A percentile compares a stretch with the other conserved stretches of the same genome.
Evolutionary conservation across 495 filamentous ascomycete genomes (phyloP).

Genomic region (Neohortaea acidophila): DNA sequence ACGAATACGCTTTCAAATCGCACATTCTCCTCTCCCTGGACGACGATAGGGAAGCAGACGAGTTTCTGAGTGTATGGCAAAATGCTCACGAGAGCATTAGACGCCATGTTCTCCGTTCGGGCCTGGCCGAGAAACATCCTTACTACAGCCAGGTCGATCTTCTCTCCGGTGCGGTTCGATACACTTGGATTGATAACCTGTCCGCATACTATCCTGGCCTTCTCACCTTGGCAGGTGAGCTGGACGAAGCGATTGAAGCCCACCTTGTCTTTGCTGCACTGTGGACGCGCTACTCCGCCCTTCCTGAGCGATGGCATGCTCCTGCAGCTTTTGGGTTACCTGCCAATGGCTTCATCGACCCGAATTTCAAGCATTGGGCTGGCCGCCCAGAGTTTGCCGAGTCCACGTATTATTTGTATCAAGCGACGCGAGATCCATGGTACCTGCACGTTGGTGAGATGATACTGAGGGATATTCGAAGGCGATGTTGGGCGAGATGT

Average conservation of each 20-base stretch:
- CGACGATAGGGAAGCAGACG: constrained; percentile 34
- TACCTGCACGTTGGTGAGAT: constrained; percentile 93
- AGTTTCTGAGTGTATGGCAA: constrained; percentile 74
- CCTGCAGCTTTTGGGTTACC: no score
- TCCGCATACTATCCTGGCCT: constrained; percentile 90
- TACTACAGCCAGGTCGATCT: constrained; percentile 86
- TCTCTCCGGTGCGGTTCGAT: constrained; percentile 61
- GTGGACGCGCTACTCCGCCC: constrained; percentile 82
- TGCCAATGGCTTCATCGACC: constrained; percentile 71
- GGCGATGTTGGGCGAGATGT: constrained; percentile 83
- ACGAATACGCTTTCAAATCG: constrained; percentile 92
- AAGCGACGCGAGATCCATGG: constrained; percentile 90
- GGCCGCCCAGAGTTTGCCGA: constrained; percentile 93
- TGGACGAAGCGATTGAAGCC: constrained; percentile 79
- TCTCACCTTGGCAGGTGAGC: constrained; percentile 68
- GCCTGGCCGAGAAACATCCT: constrained; percentile 56
- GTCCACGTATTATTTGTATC: constrained; percentile 83
- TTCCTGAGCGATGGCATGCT: constrained; percentile 69
- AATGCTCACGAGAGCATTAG: constrained; percentile 72
- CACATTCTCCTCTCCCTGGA: constrained; percentile 66
- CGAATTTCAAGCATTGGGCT: constrained; percentile 83
- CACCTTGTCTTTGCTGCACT: constrained; percentile 81
- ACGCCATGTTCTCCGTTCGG: constrained; percentile 55
- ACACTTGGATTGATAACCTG: constrained; percentile 89
- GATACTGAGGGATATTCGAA: constrained; percentile 73